Base-by-base conservation (phyloP, 1,284 basidiomycete genomes). In the Cutaneotrichosporon sp. region DNA sequence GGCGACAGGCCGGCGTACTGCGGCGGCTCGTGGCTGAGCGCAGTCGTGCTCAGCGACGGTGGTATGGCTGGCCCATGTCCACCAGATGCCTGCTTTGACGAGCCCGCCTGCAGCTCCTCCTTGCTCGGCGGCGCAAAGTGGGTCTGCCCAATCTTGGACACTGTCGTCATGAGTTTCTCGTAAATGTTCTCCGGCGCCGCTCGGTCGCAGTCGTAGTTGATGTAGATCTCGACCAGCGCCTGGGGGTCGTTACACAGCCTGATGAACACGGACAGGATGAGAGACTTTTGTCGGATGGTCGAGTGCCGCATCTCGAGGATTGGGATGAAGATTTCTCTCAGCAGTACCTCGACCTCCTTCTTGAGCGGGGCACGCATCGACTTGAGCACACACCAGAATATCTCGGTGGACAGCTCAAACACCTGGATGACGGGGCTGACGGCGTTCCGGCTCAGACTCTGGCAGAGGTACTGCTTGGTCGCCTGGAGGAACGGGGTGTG, bases 241-340 rank as follows among this genome's bases (percentile, higher is more conserved):
- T 97, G 93, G 1, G 93, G 91, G 66, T 97, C 92, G 71, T 93
- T 87, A 66, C 88, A 92, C 14, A 97, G 78, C 43, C 88, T 83
- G 25, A 87, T 85, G 49, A 93, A 75, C 81, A 93, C 90, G 37
- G 83, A 84, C 46, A 97, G 80, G 51, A 97, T 87, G 46, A 90
- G 84, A 5, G 86, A 87, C 76, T 97, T 97, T 70, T 97, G 96
- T 67, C 90, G 90, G 49, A 96, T 78, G 0, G 93, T 96, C 10
- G 94, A 90, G 19, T 88, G 97, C 65, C 87, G 85, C 93, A 99
- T 97, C 77, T 99, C 96, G 46, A 99, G 79, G 48, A 99, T 97
- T 2, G 96, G 96, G 54, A 99, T 84, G 78, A 98, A 99, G 65
- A 99, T 99, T 71, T 99, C 96, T 69, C 97, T 96, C 51, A 99